Conservation (phyloP, 331 rosid genomes). For the Spiraea crenata region DNA sequence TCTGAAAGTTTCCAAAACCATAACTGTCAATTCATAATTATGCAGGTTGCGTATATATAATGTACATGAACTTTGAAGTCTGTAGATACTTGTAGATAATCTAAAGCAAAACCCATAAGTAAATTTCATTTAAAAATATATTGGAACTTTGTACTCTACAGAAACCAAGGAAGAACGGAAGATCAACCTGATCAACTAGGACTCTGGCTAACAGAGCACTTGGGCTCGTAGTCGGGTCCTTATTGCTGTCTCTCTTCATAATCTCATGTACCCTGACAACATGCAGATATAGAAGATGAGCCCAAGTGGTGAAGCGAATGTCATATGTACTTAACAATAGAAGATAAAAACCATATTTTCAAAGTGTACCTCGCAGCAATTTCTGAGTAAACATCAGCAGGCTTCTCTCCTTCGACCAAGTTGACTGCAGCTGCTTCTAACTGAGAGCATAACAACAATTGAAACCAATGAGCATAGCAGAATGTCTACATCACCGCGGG, state of each 20-base stretch:
- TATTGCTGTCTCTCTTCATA: constrained; percentile 63
- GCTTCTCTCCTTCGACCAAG: constrained; percentile 69
- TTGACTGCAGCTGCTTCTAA: constrained; percentile 89
- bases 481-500: background rate
- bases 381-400: constrained; percentile 85
- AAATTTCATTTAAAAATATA: background rate
- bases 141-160: constrained; percentile 19
- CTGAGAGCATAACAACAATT: constrained; percentile 38
- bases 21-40: constrained; percentile 2
- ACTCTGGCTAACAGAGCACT: constrained; percentile 61
- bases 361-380: constrained; percentile 63
- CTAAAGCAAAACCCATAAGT: background rate
- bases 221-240: constrained; percentile 59
- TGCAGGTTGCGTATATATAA: background rate
- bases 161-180: constrained; percentile 14
- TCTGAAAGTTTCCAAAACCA: constrained; percentile 51
- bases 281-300: constrained; percentile 22
- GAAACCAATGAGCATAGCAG: constrained; percentile 26
- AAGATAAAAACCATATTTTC: background rate
- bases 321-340: background rate
- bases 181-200: constrained; percentile 62
- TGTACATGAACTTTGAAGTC: background rate
- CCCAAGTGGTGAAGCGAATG: background rate
- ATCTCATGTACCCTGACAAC: constrained; percentile 70
- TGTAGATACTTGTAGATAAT: no score